Percentiles rank a stretch among this genome's conserved stretches.
Conservation (phyloP, 225 moss, liverwort and hornwort species). For the Bryum argenteum region DNA sequence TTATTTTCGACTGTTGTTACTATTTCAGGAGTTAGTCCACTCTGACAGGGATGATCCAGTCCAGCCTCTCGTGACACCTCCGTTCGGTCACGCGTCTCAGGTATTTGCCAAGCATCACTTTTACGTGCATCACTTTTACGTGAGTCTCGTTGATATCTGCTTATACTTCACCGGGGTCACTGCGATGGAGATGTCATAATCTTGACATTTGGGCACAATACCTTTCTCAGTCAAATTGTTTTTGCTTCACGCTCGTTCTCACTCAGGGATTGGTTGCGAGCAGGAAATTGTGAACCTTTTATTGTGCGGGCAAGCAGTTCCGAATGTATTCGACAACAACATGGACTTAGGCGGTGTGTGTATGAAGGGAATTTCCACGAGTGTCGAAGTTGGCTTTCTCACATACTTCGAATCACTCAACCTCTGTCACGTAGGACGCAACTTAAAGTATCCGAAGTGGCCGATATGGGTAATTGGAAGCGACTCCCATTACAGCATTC, state of each 20-base stretch:
- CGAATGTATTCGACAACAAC: slow-evolving; percentile 94
- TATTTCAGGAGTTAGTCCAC: slow-evolving; percentile 82
- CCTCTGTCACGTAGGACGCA: slow-evolving; percentile 92
- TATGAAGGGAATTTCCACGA: slow-evolving; percentile 83
- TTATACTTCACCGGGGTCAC: background rate
- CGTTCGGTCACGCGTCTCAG: slow-evolving; percentile 99
- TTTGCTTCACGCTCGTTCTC: slow-evolving; percentile 11
- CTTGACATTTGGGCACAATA: background rate
- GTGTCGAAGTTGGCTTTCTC: slow-evolving; percentile 97
- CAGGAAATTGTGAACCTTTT: slow-evolving; percentile 99
- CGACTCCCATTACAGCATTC: slow-evolving; percentile 94
- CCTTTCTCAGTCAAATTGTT: too few relatives aligned
- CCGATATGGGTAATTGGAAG: slow-evolving; percentile 99
- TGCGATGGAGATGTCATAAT: background rate
- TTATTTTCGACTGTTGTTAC: slow-evolving; percentile 22
- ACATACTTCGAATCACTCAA: slow-evolving; percentile 93
- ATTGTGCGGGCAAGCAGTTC: slow-evolving; percentile 91
- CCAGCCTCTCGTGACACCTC: slow-evolving; percentile 91
- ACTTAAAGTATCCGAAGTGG: slow-evolving; percentile 94
- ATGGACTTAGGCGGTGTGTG: slow-evolving; percentile 90
- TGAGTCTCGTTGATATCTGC: background rate
- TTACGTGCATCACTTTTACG: too few relatives aligned
- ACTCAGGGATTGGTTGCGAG: slow-evolving; percentile 30
- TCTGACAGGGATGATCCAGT: slow-evolving; percentile 95
- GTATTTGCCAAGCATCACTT: slow-evolving; percentile 34